Percentiles rank a stretch among this genome's conserved stretches.
Evolutionary conservation across 257 asterid genomes (phyloP).

Genomic region (Solanum sitiens): DNA sequence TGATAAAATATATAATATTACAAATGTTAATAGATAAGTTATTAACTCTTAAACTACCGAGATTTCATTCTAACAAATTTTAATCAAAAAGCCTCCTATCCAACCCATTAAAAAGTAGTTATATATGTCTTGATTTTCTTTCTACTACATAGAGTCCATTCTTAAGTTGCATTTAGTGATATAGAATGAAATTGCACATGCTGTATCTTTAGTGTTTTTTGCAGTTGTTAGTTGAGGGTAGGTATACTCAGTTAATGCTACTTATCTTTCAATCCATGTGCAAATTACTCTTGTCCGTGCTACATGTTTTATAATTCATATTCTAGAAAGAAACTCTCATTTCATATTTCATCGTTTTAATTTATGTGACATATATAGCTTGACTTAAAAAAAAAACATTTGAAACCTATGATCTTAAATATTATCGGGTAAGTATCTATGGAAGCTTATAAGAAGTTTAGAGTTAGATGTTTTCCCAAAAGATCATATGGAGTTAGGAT

Average conservation of each 20-base stretch:
- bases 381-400: accelerated
- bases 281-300: background rate
- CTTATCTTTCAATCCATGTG: background rate
- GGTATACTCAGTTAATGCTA: background rate
- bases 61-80: background rate
- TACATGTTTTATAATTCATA: background rate
- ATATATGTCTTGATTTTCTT: background rate
- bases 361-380: background rate
- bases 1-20: no score
- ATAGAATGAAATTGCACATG: background rate
- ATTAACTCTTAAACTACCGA: accelerated
- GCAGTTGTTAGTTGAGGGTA: background rate
- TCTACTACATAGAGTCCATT: background rate
- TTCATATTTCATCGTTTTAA: background rate
- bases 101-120: background rate
- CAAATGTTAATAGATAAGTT: no score
- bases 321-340: background rate
- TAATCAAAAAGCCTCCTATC: background rate
- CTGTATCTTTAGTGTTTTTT: background rate
- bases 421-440: background rate
- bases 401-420: background rate
- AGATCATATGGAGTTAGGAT: background rate
- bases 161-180: background rate
- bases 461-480: background rate
- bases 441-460: background rate